Base-by-base conservation (phyloP, 148 eudicot genomes). In the Simmondsia chinensis region DNA sequence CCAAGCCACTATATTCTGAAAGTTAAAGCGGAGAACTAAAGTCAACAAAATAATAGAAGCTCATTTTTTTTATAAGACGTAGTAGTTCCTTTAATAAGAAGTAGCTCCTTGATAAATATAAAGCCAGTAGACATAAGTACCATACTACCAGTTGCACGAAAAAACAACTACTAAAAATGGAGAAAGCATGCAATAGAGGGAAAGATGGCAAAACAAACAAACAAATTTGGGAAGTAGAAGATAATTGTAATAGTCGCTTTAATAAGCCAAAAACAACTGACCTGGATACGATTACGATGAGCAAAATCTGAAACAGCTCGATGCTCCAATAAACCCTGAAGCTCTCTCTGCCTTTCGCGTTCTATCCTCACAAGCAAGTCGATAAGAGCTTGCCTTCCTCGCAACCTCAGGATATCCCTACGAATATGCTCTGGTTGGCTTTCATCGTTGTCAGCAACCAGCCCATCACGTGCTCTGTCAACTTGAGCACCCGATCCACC, bases 261-360 rank as follows among this genome's bases (percentile, higher is more conserved):
- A n/a, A n/a, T n/a, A n/a, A 2, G 9, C 22, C 9, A 23, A 18
- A 12, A 52, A 20, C 21, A 51, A 56, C 66, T 50, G 33, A 91
- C 99, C 99, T 86, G 99, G 64, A 93, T 80, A 26, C 96, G 94
- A 63, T 76, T 93, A 42, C 99, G 96, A 70, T 93, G 96, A 33
- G 99, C 94, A 56, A 93, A 93, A 56, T 86, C 91, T 39, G 96
- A 74, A 57, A 93, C 99, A 43, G 99, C 96, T 13, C 99, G 83
- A 73, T 74, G 79, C 74, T 93, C 96, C 73, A 71, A 54, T 56
- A 93, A 59, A 50, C 89, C 88, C 65, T 82, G 71, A 73, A 93
- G 96, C 64, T 93, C 99, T 49, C 91, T 66, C 43, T 86, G 99
- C 36, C 99, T 75, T 69, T 93, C 99, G 46, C 91, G 66, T 49